Evolutionary conservation across 2,329 filamentous ascomycete species (phyloP).

Genomic region (Teratosphaeria viscida): DNA sequence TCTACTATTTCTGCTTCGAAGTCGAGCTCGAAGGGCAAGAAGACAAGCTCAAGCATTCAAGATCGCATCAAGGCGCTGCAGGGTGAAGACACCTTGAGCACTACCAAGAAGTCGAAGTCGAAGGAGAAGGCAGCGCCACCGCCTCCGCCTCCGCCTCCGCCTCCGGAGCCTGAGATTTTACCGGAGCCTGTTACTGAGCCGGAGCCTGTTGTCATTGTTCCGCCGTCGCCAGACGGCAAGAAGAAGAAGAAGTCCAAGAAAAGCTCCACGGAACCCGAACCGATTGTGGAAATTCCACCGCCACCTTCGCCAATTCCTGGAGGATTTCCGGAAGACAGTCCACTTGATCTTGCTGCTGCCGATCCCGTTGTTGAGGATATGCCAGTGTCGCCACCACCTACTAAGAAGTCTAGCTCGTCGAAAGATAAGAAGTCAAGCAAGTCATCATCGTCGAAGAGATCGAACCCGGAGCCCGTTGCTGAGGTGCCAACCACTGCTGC

Average conservation of each 20-base stretch:
- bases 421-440: constrained; percentile 25
- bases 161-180: constrained; percentile 9
- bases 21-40: constrained; percentile 21
- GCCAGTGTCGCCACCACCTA: constrained; percentile 5
- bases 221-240: constrained; percentile 13
- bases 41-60: constrained; percentile 32
- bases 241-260: constrained; percentile 17
- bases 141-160: constrained; percentile 20
- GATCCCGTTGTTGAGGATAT: constrained; percentile 3
- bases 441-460: constrained; percentile 10
- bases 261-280: constrained; percentile 12
- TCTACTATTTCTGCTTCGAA: constrained; percentile 31
- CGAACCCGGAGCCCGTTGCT: constrained; percentile 18
- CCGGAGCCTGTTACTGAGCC: constrained; percentile 24
- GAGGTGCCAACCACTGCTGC: constrained; percentile 6
- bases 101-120: constrained; percentile 25
- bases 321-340: constrained; percentile 37
- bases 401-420: constrained; percentile 9
- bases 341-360: constrained; percentile 14
- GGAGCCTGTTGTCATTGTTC: constrained; percentile 12
- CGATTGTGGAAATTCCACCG: constrained; percentile 9
- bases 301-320: constrained; percentile 31
- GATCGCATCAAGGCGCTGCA: constrained; percentile 43
- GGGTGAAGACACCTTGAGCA: constrained; percentile 24
- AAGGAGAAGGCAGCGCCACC: constrained; percentile 15